Conservation (phyloP, 73 alveolate genomes). For the Blepharisma japonicum region DNA sequence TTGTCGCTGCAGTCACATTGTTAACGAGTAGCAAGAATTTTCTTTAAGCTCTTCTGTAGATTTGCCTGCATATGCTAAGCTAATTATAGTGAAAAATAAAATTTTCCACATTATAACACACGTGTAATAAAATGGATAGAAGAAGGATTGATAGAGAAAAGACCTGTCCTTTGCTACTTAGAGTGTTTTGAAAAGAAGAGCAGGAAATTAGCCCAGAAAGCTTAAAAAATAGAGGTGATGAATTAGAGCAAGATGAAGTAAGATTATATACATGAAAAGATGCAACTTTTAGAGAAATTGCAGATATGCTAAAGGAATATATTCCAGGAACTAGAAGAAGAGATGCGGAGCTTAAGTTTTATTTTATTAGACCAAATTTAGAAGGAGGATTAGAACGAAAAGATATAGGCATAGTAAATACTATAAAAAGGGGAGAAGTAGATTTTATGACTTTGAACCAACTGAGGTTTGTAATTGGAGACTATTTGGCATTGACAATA, state of each 20-base stretch:
- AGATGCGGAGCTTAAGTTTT: slow-evolving; percentile 45
- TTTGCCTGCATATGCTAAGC: no score
- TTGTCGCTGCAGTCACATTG: no score
- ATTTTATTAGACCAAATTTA: slow-evolving; percentile 33
- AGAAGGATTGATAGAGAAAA: slow-evolving; percentile 61
- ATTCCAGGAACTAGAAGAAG: slow-evolving; percentile 42
- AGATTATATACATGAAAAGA: slow-evolving; percentile 76
- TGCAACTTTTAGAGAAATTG: slow-evolving; percentile 68
- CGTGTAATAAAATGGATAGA: not conserved
- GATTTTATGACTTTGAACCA: slow-evolving; percentile 34
- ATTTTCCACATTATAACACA: no score
- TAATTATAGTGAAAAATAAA: no score
- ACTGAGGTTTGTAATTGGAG: slow-evolving; percentile 47
- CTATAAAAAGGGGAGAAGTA: slow-evolving; percentile 15
- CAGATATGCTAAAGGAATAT: slow-evolving; percentile 41
- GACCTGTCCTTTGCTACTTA: slow-evolving; percentile 73
- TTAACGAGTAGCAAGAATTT: no score
- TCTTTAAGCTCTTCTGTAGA: no score
- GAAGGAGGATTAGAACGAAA: slow-evolving; percentile 37
- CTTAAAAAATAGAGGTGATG: slow-evolving; percentile 32
- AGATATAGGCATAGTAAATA: slow-evolving; percentile 37
- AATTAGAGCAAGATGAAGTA: slow-evolving; percentile 44
- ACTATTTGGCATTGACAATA: slow-evolving; percentile 39
- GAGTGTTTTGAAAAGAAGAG: slow-evolving; percentile 60
- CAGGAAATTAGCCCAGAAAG: slow-evolving; percentile 41